A percentile compares a stretch with the other conserved stretches of the same genome.
These are phyloP conservation scores for Rosa rugosa DNA, from an alignment of 306 rosid species.

Conservation along the genomic window DNA sequence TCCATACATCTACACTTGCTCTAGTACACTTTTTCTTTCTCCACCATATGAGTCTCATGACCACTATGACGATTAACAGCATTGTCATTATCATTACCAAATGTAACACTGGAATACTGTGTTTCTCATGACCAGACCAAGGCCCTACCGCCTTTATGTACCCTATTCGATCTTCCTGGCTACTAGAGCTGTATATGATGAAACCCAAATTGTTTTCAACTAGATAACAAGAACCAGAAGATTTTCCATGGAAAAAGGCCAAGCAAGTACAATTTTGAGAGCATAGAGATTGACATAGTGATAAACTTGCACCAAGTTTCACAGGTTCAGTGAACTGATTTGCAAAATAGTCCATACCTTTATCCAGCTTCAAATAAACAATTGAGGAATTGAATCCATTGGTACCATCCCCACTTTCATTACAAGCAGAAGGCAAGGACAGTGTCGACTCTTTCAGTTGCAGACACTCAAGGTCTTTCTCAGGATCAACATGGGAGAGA, in stretches of 20 bases:
- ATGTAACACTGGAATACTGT: not conserved
- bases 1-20: not conserved
- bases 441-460: not conserved
- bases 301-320: not conserved
- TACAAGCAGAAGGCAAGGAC: slow-evolving; percentile 11
- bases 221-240: not conserved
- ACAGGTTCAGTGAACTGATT: slow-evolving; percentile 1
- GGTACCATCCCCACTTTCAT: not conserved
- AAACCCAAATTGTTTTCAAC: slow-evolving; percentile 13
- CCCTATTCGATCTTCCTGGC: not conserved
- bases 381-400: not conserved
- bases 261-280: slow-evolving; percentile 17
- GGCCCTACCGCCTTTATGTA: slow-evolving; percentile 12
- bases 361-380: slow-evolving; percentile 1
- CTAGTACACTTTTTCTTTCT: not conserved
- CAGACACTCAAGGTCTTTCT: not conserved
- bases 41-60: not conserved
- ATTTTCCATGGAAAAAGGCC: slow-evolving; percentile 12
- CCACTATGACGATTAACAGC: not conserved
- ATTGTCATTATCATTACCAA: slow-evolving; percentile 17
- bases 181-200: not conserved
- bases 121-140: not conserved
- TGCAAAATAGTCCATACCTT: slow-evolving; percentile 13
- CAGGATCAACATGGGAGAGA: not conserved
- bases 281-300: slow-evolving; percentile 11